A percentile compares a stretch with the other conserved stretches of the same genome.
phyloP scores from a whole-genome alignment of 352 stramenopile genomes.

The Globisporangium abappressorium region DNA sequence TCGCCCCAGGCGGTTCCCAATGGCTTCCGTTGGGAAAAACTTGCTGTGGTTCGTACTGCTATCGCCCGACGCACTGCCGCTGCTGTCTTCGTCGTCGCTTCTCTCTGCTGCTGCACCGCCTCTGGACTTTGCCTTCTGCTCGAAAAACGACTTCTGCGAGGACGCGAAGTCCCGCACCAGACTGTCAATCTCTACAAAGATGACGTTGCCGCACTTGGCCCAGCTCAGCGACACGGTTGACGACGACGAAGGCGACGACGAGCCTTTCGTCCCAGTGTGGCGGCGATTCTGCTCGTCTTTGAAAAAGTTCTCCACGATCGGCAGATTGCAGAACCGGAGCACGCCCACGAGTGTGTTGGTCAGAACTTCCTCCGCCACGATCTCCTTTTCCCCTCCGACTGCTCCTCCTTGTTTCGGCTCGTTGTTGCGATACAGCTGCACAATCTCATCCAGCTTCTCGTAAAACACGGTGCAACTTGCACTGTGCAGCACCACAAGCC shows the following conservation, averaged over 20 bases:
- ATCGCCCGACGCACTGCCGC: not conserved
- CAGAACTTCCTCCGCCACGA: constrained; percentile 57
- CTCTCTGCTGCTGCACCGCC: not conserved
- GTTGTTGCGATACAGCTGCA: constrained; percentile 56
- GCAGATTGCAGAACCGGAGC: constrained; percentile 75
- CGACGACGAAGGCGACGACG: constrained; percentile 18
- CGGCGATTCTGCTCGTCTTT: constrained; percentile 28
- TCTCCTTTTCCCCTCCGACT: constrained; percentile 2
- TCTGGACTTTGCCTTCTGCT: constrained; percentile 23
- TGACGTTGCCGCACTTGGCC: constrained; percentile 80
- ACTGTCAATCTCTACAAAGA: constrained; percentile 80
- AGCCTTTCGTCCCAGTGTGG: constrained; percentile 12
- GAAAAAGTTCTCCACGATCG: constrained; percentile 74
- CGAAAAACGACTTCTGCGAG: constrained; percentile 36
- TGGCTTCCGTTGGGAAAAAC: constrained; percentile 37
- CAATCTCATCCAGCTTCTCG: constrained; percentile 80
- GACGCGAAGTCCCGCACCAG: constrained; percentile 76
- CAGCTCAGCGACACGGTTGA: constrained; percentile 45
- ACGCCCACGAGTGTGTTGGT: constrained; percentile 58
- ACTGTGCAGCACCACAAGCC: constrained; percentile 68
- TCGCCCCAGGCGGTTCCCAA: constrained; percentile 58
- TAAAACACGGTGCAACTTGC: constrained; percentile 74
- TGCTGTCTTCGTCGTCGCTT: constrained; percentile 25
- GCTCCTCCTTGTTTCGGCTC: constrained; percentile 11
- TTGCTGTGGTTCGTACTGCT: constrained; percentile 2